phyloP scores from a whole-genome alignment of 2,329 filamentous ascomycete species.

The Epichloe bromicola region DNA sequence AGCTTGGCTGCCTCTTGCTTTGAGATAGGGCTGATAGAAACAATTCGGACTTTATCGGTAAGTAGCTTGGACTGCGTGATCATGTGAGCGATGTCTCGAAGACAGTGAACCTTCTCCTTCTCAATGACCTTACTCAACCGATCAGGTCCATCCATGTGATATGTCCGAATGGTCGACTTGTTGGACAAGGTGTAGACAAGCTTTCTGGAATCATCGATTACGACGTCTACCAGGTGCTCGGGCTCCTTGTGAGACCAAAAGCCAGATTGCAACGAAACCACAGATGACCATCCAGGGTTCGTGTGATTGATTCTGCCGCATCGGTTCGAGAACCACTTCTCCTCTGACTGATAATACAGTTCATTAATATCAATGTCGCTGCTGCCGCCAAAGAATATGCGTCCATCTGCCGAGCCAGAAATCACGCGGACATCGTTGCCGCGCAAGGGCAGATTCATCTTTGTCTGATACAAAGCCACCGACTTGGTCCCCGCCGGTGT shows the following conservation, averaged over 20 bases:
- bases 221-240: conserved; percentile 65
- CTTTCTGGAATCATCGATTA: conserved; percentile 76
- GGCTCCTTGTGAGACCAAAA: conserved; percentile 37
- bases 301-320: conserved; percentile 86
- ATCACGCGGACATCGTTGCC: conserved; percentile 69
- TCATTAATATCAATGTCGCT: conserved; percentile 83
- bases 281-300: conserved; percentile 54
- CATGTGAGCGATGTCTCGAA: conserved; percentile 74
- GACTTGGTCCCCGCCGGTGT: conserved; percentile 56
- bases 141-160: conserved; percentile 61
- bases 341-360: conserved; percentile 91
- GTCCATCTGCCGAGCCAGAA: conserved; percentile 67
- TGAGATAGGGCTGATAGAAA: conserved; percentile 76
- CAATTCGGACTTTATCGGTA: conserved; percentile 55
- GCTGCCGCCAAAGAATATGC: conserved; percentile 82
- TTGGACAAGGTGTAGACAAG: conserved; percentile 87
- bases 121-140: conserved; percentile 52
- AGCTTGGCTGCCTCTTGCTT: conserved; percentile 67
- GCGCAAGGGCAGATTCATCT: conserved; percentile 66
- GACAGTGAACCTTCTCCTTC: conserved; percentile 46
- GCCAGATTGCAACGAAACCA: conserved; percentile 38
- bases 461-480: conserved; percentile 76
- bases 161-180: conserved; percentile 78
- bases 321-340: conserved; percentile 86
- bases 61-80: conserved; percentile 62